phyloP scores from a whole-genome alignment of 1,284 basidiomycete genomes.

The Somion occarium region DNA sequence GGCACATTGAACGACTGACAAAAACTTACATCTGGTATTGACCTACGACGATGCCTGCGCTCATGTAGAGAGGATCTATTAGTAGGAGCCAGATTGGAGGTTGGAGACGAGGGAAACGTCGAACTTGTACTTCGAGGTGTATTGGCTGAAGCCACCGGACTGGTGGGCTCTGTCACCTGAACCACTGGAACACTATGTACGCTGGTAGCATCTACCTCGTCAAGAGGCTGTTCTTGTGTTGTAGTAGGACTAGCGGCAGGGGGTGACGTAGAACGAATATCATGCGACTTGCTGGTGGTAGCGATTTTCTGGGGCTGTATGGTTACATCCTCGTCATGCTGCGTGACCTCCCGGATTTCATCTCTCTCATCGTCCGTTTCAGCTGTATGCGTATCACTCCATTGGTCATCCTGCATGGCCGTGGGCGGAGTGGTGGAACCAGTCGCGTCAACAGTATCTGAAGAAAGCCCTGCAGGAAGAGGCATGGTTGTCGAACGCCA shows the following conservation, averaged over 20 bases:
- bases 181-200: slow-evolving; percentile 54
- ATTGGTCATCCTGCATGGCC: slow-evolving; percentile 29
- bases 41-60: slow-evolving; percentile 20
- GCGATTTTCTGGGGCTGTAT: slow-evolving; percentile 32
- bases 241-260: slow-evolving; percentile 19
- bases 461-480: slow-evolving; percentile 23
- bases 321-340: slow-evolving; percentile 26
- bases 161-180: slow-evolving; percentile 39
- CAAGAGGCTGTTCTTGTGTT: slow-evolving; percentile 19
- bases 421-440: slow-evolving; percentile 18
- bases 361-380: slow-evolving; percentile 34
- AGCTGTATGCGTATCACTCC: slow-evolving; percentile 34
- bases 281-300: slow-evolving; percentile 30
- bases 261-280: slow-evolving; percentile 26
- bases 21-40: slow-evolving; percentile 24
- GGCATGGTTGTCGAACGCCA: slow-evolving; percentile 9
- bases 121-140: slow-evolving; percentile 25
- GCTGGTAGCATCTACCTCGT: slow-evolving; percentile 42
- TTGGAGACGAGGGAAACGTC: slow-evolving; percentile 17
- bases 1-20: slow-evolving; percentile 11
- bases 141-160: slow-evolving; percentile 20
- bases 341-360: slow-evolving; percentile 26
- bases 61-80: slow-evolving; percentile 13
- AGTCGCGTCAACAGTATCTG: slow-evolving; percentile 23
- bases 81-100: slow-evolving; percentile 19